Percentiles rank a stretch among this genome's conserved stretches.
Conservation (phyloP, 257 asterid species). For the Ilex aquifolium region DNA sequence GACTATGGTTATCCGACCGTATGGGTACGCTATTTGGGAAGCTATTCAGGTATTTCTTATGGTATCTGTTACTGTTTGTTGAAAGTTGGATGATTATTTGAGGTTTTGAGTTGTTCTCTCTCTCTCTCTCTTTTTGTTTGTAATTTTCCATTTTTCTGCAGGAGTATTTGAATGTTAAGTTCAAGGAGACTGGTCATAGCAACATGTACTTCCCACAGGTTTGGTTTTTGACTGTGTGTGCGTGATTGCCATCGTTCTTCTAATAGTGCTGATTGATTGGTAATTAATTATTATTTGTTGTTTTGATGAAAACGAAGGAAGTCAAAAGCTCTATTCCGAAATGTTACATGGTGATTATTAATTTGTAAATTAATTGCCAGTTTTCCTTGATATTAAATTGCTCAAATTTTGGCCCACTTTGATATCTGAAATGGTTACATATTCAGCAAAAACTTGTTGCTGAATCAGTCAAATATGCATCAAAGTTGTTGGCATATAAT, state of each 20-base stretch:
- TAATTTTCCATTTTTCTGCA: conserved; percentile 29
- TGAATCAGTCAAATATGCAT: too few relatives aligned
- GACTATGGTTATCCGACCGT: conserved; percentile 99
- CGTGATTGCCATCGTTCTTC: not conserved
- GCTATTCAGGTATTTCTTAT: conserved; percentile 73
- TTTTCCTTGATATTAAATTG: too few relatives aligned
- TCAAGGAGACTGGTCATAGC: conserved; percentile 98
- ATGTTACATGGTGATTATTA: too few relatives aligned
- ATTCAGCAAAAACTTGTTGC: too few relatives aligned
- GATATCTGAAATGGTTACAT: too few relatives aligned
- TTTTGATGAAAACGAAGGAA: too few relatives aligned
- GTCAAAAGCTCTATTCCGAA: too few relatives aligned
- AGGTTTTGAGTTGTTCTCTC: conserved; percentile 2
- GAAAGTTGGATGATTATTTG: not conserved
- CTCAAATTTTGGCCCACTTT: too few relatives aligned
- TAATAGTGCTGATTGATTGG: too few relatives aligned
- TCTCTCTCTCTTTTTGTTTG: not conserved
- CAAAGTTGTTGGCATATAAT: too few relatives aligned
- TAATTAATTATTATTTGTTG: too few relatives aligned
- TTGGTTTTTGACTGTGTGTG: conserved; percentile 12
- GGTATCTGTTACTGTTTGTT: not conserved
- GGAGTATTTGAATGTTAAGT: conserved; percentile 92
- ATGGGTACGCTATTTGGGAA: conserved; percentile 98
- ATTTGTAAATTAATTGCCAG: too few relatives aligned
- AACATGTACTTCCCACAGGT: conserved; percentile 99